These are phyloP conservation scores for Abelmoschus esculentus DNA, from an alignment of 345 rosid genomes.

Conservation along the genomic window DNA sequence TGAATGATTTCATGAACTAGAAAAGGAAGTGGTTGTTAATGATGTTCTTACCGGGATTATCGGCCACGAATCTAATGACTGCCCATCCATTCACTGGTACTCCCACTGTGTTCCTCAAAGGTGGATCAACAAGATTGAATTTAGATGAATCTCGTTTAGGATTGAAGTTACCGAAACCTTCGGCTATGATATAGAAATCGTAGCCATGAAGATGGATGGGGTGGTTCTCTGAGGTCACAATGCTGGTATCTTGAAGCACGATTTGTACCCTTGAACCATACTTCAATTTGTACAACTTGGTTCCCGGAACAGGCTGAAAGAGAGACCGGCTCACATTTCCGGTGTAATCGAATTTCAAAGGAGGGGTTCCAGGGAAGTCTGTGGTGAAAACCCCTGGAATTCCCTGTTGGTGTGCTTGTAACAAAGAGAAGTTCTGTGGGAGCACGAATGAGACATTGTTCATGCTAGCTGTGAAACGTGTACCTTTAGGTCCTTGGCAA, in stretches of 20 bases:
- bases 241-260: constrained; percentile 77
- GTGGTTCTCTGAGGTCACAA: constrained; percentile 75
- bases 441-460: constrained; percentile 78
- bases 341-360: constrained; percentile 59
- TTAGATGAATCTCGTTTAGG: constrained; percentile 51
- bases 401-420: constrained; percentile 59
- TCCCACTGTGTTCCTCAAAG: constrained; percentile 75
- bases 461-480: constrained; percentile 77
- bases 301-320: constrained; percentile 58
- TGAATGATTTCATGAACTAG: too few relatives aligned
- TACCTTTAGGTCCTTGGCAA: constrained; percentile 86
- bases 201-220: constrained; percentile 93
- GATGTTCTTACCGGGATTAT: constrained; percentile 67
- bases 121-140: constrained; percentile 88
- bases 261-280: constrained; percentile 72
- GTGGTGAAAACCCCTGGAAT: constrained; percentile 75
- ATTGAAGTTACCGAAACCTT: constrained; percentile 87
- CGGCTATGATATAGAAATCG: constrained; percentile 75
- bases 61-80: constrained; percentile 84
- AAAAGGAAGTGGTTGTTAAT: too few relatives aligned
- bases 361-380: constrained; percentile 71
- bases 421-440: constrained; percentile 52
- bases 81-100: constrained; percentile 84
- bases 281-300: constrained; percentile 56
- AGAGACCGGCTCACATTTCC: constrained; percentile 67